A percentile compares a stretch with the other conserved stretches of the same genome.
Conservation (phyloP, 768 basidiomycete species). For the Russula virescens region DNA sequence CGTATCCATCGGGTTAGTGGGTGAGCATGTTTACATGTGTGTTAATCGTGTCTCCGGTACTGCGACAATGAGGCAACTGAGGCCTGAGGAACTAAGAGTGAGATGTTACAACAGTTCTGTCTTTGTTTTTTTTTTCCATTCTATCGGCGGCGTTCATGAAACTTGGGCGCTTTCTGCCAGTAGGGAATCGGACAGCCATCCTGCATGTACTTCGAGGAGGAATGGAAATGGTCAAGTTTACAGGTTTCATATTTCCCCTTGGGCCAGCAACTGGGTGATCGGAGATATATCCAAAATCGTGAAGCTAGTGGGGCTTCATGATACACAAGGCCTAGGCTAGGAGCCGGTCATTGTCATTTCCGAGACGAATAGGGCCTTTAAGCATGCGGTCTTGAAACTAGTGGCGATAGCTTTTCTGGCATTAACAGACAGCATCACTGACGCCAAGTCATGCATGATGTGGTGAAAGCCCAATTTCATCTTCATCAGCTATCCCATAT, state of each 20-base stretch:
- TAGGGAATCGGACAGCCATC: no score
- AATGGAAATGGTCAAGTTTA: neutral
- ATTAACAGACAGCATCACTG: no score
- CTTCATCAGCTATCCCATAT: no score
- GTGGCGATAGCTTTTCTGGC: no score
- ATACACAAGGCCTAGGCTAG: no score
- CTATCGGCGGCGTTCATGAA: neutral
- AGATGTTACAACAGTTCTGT: neutral
- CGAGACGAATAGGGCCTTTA: neutral
- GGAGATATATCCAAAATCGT: neutral
- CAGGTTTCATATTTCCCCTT: slow-evolving; percentile 1
- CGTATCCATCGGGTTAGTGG: neutral
- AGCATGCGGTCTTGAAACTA: no score
- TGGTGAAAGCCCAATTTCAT: no score
- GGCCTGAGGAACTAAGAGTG: neutral
- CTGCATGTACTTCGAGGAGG: no score
- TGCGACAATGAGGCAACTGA: slow-evolving; percentile 10
- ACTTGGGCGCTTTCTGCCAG: no score
- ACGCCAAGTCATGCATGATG: no score
- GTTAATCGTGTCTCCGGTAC: neutral
- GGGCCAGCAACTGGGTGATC: neutral
- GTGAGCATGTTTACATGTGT: neutral
- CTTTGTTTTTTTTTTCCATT: neutral
- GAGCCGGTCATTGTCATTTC: neutral
- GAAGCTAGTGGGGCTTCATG: no score